Base-by-base conservation (phyloP, 2,329 filamentous ascomycete genomes). In the Diplocarpon rosae region DNA sequence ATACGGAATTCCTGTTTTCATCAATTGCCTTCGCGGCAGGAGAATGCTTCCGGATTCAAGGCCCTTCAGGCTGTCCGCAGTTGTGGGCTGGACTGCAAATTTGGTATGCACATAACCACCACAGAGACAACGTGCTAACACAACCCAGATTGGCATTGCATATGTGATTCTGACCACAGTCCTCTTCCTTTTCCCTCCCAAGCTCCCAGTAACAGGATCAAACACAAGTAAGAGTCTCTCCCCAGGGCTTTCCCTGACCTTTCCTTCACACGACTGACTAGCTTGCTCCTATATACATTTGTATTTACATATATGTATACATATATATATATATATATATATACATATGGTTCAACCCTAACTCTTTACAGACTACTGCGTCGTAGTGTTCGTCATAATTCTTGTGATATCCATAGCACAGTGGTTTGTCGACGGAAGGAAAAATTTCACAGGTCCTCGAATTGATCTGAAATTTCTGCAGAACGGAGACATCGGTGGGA, bases 1-100 rank as follows among this genome's bases (percentile, higher is more conserved):
- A 3, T 88, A 88, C 52, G 83, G 74, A 12, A 83, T 88, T 27
- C 84, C 83, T 0, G 73, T 85, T 33, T 69, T 75, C 0, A 77
- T 88, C 54, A 84, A 88, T 54, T 72, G 78, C 45, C 60, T 83
- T 1, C 73, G 79, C 81, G 20, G 20, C 7, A 24, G 20, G 7
- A 24, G 20, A 24, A 24, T 24, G 20, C 20, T 24, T 24, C 20
- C 82, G 0, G 67, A 70, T 31, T 63, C 65, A 2, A 66, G 78
- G 33, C 57, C 71, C 0, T 83, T 83, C 57, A 67, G 68, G 17
- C 63, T 84, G 3, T 69, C 75, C 0, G 66, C 62, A 17, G 59
- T 62, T 27, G 45, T 80, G 29, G 79, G 71, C 15, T 84, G 78
- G 79, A 61, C 67, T 20, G 67, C 71, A 33, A 83, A 83, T 56